Percentiles rank a stretch among this genome's conserved stretches.
Evolutionary conservation across 2,329 filamentous ascomycete genomes (phyloP).

Genomic region (Akanthomyces lecanii): DNA sequence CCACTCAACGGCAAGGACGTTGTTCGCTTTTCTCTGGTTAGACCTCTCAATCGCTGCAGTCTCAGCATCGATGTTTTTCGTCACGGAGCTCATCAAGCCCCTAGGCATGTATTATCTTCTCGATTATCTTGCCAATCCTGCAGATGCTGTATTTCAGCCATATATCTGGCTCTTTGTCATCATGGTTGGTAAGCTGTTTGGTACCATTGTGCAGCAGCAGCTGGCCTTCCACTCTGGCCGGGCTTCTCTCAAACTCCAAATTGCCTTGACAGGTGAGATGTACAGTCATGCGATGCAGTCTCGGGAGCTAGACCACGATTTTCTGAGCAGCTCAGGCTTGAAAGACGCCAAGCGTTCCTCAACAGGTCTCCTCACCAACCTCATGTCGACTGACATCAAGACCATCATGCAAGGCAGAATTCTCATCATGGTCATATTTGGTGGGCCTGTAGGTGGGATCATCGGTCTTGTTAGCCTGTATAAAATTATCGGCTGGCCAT

Average conservation of each 20-base stretch:
- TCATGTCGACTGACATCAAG: constrained; percentile 49
- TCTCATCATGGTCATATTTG: constrained; percentile 36
- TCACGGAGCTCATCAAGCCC: constrained; percentile 40
- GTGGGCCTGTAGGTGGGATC: constrained; percentile 36
- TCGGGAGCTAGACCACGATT: constrained; percentile 43
- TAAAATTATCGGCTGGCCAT: constrained; percentile 43
- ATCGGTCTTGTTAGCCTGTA: constrained; percentile 42
- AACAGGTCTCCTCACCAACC: constrained; percentile 41
- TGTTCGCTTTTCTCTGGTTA: background rate
- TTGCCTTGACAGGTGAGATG: constrained; percentile 46
- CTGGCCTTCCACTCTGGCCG: constrained; percentile 43
- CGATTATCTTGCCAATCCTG: constrained; percentile 27
- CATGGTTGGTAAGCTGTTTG: constrained; percentile 39
- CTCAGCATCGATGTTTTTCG: constrained; percentile 28
- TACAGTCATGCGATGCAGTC: constrained; percentile 46
- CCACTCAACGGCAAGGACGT: background rate
- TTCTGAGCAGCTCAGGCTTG: background rate
- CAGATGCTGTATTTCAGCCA: constrained; percentile 33
- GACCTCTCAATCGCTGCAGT: constrained; percentile 31
- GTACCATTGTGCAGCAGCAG: constrained; percentile 45
- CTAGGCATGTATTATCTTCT: constrained; percentile 39
- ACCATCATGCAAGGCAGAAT: constrained; percentile 42
- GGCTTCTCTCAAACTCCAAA: constrained; percentile 34
- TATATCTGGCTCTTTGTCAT: constrained; percentile 43
- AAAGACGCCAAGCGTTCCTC: constrained; percentile 29